phyloP scores from a whole-genome alignment of 768 basidiomycete species.

The Pulveroboletus sp. region DNA sequence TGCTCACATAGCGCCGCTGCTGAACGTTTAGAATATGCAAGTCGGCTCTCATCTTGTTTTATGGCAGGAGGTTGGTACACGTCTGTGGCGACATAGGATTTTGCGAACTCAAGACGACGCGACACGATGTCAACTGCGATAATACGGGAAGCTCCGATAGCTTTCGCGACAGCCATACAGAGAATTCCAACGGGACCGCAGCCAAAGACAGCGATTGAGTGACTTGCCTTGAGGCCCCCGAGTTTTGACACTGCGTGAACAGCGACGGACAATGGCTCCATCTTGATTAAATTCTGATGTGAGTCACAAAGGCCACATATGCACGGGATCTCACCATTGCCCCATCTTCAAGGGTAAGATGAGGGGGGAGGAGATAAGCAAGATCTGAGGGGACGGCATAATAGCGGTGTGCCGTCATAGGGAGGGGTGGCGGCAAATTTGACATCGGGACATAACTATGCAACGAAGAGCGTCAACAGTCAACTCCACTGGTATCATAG shows the following conservation, averaged over 20 bases:
- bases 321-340: conserved; percentile 64
- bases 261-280: conserved; percentile 92
- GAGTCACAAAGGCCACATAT: not conserved
- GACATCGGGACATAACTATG: conserved; percentile 79
- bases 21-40: conserved; percentile 70
- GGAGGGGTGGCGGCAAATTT: conserved; percentile 93
- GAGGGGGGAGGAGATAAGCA: conserved; percentile 77
- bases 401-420: conserved; percentile 86
- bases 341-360: conserved; percentile 87
- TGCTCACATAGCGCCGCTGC: conserved; percentile 60
- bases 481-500: not conserved
- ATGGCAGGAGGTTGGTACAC: conserved; percentile 57
- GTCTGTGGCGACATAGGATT: conserved; percentile 78
- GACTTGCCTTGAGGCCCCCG: conserved; percentile 65
- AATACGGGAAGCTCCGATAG: conserved; percentile 79
- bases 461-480: not conserved
- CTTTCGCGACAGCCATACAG: conserved; percentile 94
- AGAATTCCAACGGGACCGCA: conserved; percentile 87
- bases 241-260: conserved; percentile 83
- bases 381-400: conserved; percentile 86
- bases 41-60: conserved; percentile 60
- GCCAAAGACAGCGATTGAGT: conserved; percentile 82
- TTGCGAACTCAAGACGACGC: conserved; percentile 81
- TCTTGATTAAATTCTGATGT: conserved; percentile 44
- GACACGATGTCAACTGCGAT: conserved; percentile 81